phyloP scores from a whole-genome alignment of 305 asterid species.

The Fraxinus floribunda region DNA sequence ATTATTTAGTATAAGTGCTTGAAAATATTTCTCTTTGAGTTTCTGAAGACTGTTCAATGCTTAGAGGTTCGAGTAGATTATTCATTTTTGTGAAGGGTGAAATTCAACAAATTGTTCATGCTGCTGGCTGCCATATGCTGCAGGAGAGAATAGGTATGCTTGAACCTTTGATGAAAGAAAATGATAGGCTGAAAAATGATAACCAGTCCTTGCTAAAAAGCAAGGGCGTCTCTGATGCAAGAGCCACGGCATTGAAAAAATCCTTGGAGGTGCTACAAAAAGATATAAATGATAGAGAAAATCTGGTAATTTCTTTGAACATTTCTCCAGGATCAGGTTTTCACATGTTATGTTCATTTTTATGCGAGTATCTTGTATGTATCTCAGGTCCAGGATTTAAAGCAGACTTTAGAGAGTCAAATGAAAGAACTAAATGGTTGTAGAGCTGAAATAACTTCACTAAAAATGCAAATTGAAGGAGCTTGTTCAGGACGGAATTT shows the following conservation, averaged over 20 bases:
- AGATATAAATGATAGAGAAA: slow-evolving; percentile 84
- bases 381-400: slow-evolving; percentile 76
- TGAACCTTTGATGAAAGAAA: slow-evolving; percentile 71
- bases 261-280: slow-evolving; percentile 85
- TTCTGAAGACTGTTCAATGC: neutral
- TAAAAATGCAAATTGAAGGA: slow-evolving; percentile 82
- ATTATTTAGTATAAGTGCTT: slow-evolving; percentile 4
- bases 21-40: slow-evolving; percentile 3
- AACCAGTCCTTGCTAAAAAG: slow-evolving; percentile 56
- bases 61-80: slow-evolving; percentile 4
- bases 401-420: slow-evolving; percentile 69
- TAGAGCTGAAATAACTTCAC: slow-evolving; percentile 94
- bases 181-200: slow-evolving; percentile 62
- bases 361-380: slow-evolving; percentile 24
- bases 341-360: slow-evolving; percentile 23
- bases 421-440: slow-evolving; percentile 81
- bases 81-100: slow-evolving; percentile 8
- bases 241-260: slow-evolving; percentile 60
- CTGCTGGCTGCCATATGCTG: slow-evolving; percentile 27
- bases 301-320: slow-evolving; percentile 42
- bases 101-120: slow-evolving; percentile 13
- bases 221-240: slow-evolving; percentile 73
- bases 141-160: slow-evolving; percentile 92
- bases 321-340: slow-evolving; percentile 2
- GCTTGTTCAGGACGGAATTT: slow-evolving; percentile 55